Conservation (phyloP, 176 grass and related monocot genomes). For the Oryza brachyantha region DNA sequence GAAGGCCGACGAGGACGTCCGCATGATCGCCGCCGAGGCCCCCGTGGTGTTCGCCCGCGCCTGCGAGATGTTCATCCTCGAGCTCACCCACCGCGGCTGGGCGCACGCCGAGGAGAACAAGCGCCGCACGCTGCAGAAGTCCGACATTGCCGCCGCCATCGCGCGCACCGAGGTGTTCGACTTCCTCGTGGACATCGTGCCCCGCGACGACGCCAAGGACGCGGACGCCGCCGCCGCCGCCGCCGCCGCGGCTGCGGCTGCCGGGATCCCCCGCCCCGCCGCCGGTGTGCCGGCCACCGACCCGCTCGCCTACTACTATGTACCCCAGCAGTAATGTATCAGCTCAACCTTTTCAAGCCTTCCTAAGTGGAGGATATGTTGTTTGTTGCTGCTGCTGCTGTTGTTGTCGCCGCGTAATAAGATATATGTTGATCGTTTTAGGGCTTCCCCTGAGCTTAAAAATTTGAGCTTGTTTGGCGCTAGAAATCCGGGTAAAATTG, state of each 20-base stretch:
- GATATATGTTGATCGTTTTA: slow-evolving; percentile 25
- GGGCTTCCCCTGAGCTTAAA: slow-evolving; percentile 34
- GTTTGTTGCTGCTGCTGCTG: background rate
- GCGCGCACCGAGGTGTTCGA: slow-evolving; percentile 92
- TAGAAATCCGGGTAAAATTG: slow-evolving; percentile 22
- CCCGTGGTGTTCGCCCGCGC: slow-evolving; percentile 85
- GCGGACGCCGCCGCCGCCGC: slow-evolving; percentile 21
- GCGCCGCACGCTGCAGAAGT: slow-evolving; percentile 86
- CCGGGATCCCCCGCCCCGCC: slow-evolving; percentile 43
- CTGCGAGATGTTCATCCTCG: slow-evolving; percentile 95
- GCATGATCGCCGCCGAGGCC: slow-evolving; percentile 93
- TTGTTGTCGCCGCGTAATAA: slow-evolving; percentile 36
- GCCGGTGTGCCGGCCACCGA: slow-evolving; percentile 46
- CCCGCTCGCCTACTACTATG: slow-evolving; percentile 60
- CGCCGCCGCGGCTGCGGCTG: slow-evolving; percentile 27
- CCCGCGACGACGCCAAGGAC: slow-evolving; percentile 77
- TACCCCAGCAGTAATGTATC: slow-evolving; percentile 57
- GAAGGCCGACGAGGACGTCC: slow-evolving; percentile 95
- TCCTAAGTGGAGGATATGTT: background rate
- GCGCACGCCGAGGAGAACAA: slow-evolving; percentile 95
- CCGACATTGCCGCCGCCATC: slow-evolving; percentile 85
- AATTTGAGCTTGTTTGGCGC: slow-evolving; percentile 24
- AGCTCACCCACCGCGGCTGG: slow-evolving; percentile 87
- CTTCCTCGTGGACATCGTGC: slow-evolving; percentile 87
- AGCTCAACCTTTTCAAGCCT: background rate